phyloP scores from a whole-genome alignment of 208 protist species.

The Trypanosoma cruzi region DNA sequence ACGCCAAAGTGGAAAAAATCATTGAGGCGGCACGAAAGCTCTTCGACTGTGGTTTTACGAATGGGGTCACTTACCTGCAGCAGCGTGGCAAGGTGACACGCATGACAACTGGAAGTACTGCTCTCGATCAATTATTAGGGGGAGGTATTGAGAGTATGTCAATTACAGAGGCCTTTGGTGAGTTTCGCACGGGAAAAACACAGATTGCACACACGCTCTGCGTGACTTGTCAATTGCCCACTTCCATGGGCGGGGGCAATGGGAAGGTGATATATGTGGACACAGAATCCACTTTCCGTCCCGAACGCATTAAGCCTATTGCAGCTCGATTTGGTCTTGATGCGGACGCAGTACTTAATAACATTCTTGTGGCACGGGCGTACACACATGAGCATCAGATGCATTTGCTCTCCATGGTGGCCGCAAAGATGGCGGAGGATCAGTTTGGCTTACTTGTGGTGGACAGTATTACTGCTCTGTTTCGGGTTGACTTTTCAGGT shows the following conservation, averaged over 20 bases:
- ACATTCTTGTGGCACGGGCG: slow-evolving; percentile 97
- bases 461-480: slow-evolving; percentile 99
- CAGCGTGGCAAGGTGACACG: slow-evolving; percentile 88
- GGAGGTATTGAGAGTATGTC: slow-evolving; percentile 97
- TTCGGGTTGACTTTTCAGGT: slow-evolving; percentile 97
- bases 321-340: slow-evolving; percentile 96
- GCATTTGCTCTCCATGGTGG: slow-evolving; percentile 90
- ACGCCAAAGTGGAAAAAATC: slow-evolving; percentile 98
- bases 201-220: slow-evolving; percentile 98
- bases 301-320: slow-evolving; percentile 97
- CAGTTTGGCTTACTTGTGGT: slow-evolving; percentile 96
- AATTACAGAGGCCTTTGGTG: slow-evolving; percentile 99
- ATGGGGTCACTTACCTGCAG: slow-evolving; percentile 83
- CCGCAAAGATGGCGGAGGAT: slow-evolving; percentile 93
- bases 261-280: slow-evolving; percentile 97
- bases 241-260: slow-evolving; percentile 91
- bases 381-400: slow-evolving; percentile 97
- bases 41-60: slow-evolving; percentile 85
- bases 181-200: slow-evolving; percentile 99
- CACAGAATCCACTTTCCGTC: slow-evolving; percentile 98
- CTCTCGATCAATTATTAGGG: slow-evolving; percentile 94
- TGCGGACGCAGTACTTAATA: slow-evolving; percentile 91
- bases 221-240: slow-evolving; percentile 96
- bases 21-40: slow-evolving; percentile 95
- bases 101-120: slow-evolving; percentile 95